A percentile compares a stretch with the other conserved stretches of the same genome.
phyloP scores from a whole-genome alignment of 352 stramenopile genomes.

The Globisporangium paroecandrum region DNA sequence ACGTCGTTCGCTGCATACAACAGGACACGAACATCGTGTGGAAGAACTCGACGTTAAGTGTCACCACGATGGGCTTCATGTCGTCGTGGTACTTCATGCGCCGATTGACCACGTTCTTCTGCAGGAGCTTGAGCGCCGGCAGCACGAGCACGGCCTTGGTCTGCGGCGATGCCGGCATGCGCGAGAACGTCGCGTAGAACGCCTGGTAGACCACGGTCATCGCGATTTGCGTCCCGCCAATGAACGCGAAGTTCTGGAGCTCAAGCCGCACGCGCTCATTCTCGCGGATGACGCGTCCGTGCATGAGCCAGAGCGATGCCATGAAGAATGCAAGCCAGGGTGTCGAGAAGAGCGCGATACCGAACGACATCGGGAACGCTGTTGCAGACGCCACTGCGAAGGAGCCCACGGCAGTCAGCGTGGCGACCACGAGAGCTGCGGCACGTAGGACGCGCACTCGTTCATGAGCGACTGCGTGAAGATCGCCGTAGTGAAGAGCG shows the following conservation, averaged over 20 bases:
- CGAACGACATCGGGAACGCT: constrained; percentile 34
- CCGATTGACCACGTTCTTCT: constrained; percentile 1
- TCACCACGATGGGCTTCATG: constrained; percentile 36
- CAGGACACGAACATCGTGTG: constrained; percentile 42
- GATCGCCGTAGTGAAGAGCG: not conserved
- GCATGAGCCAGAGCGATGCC: not conserved
- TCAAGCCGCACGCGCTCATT: not conserved
- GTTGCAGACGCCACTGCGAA: constrained; percentile 9
- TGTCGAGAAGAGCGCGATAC: constrained; percentile 12
- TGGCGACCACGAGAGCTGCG: not conserved
- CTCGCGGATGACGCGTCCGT: not conserved
- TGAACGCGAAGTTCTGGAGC: not conserved
- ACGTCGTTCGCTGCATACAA: constrained; percentile 32
- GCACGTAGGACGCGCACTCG: not conserved
- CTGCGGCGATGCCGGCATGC: constrained; percentile 14
- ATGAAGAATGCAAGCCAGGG: constrained; percentile 2
- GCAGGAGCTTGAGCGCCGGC: constrained; percentile 24
- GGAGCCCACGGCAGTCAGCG: not conserved
- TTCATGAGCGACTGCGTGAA: not conserved
- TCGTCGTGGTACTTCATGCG: constrained; percentile 14
- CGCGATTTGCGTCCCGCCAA: not conserved
- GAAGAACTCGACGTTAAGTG: constrained; percentile 55
- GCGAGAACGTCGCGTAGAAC: constrained; percentile 29
- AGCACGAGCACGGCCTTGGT: constrained; percentile 24
- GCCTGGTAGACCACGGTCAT: constrained; percentile 25